phyloP scores from a whole-genome alignment of 116 monocot genomes.

The Posidonia oceanica region DNA sequence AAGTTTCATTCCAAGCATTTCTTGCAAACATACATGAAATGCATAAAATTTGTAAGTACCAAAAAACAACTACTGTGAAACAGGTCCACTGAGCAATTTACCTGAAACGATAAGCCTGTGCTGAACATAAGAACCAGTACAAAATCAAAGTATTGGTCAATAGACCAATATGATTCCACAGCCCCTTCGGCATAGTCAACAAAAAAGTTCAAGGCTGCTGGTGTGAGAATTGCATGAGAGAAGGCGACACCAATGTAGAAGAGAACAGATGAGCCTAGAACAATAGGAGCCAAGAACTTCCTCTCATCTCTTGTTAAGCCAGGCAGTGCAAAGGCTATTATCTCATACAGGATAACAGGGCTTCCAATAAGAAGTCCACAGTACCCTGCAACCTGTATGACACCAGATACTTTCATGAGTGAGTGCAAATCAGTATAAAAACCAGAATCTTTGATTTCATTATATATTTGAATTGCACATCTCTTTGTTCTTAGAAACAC shows the following conservation, averaged over 20 bases:
- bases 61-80: too few relatives aligned
- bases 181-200: conserved; percentile 87
- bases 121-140: conserved; percentile 89
- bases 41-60: background rate
- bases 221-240: conserved; percentile 63
- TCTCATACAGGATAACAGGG: conserved; percentile 78
- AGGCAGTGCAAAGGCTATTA: conserved; percentile 83
- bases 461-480: background rate
- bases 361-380: conserved; percentile 81
- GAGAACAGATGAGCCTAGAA: conserved; percentile 85
- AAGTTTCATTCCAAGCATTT: too few relatives aligned
- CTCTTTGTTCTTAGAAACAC: background rate
- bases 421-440: too few relatives aligned
- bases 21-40: too few relatives aligned
- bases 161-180: conserved; percentile 91
- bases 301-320: conserved; percentile 72
- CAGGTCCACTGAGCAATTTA: conserved; percentile 6
- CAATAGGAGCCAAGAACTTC: conserved; percentile 79
- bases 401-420: background rate
- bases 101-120: conserved; percentile 94
- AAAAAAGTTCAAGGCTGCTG: conserved; percentile 90
- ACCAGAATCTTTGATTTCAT: too few relatives aligned
- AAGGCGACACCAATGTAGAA: conserved; percentile 78
- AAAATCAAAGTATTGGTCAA: conserved; percentile 97
- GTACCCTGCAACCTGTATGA: conserved; percentile 76